Base-by-base conservation (phyloP, 1,139 yeast species). In the Yamadazyma kanchanaburiensis region DNA sequence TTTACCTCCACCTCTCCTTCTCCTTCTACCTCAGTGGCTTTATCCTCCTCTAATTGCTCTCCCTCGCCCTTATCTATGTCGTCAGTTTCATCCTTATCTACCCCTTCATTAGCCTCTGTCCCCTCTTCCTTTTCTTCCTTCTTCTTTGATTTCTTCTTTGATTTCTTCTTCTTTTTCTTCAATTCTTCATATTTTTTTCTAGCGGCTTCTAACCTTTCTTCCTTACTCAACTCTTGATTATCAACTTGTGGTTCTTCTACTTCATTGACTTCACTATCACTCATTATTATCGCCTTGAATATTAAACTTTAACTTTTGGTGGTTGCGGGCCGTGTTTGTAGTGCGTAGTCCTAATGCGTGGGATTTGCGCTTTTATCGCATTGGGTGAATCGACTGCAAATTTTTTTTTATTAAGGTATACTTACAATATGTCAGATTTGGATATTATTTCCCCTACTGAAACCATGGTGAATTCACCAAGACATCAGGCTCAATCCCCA, bases 151-250 rank as follows among this genome's bases (percentile, higher is more conserved):
- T 30, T 40, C 28, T 38, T 37, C 52, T 59, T 61, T 42, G 53
- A 51, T 59, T 64, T 64, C 53, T 72, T 73, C 51, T 73, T 73
- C 53, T 74, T 72, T 60, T 73, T 75, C 64, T 79, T 78, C 62
- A 77, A 57, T 40, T 77, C 80, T 38, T 77, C 83, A 43, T 70
- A 75, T 50, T 74, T 70, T 58, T 76, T 77, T 46, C 77, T 68
- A 10, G 86, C 86, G 2, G 77, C 77, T 38, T 77, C 83, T 30
- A 80, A 59, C 51, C 77, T 67, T 45, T 75, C 80, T 35, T 74
- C 79, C 40, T 74, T 72, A 28, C 52, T 48, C 37, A 60, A 50
- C 40, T 60, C 66, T 11, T 35, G 38, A 21, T 49, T 54, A 15
- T 25, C 10, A 8, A 7, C 20, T 7, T 7, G 7, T 18, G 9